Conservation (phyloP, 1,284 basidiomycete genomes). For the Coniophora puteana region DNA sequence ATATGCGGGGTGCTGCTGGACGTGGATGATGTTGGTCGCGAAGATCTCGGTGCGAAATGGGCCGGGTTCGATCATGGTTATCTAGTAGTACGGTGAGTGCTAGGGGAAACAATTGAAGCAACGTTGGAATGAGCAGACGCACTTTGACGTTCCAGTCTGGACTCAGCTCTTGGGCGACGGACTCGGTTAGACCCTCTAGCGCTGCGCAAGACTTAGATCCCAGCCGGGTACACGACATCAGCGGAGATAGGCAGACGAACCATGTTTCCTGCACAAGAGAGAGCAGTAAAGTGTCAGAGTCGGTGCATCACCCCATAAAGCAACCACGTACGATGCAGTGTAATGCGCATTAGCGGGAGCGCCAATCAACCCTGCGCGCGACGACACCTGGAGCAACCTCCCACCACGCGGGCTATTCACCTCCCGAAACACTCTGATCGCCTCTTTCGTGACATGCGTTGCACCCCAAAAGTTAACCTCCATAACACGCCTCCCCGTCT, state of each 20-base stretch:
- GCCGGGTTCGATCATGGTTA: background rate
- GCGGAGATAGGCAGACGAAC: background rate
- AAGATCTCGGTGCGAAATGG: slow-evolving; percentile 3
- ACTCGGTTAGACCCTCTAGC: background rate
- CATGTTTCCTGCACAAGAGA: background rate
- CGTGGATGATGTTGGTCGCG: no score
- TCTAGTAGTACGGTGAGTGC: no score
- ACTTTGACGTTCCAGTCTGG: slow-evolving; percentile 1
- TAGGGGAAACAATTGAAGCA: no score
- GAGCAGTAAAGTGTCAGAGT: background rate
- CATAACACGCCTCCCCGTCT: no score
- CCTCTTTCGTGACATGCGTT: slow-evolving; percentile 16
- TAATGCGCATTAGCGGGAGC: background rate
- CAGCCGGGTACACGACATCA: background rate
- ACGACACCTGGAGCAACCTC: slow-evolving; percentile 20
- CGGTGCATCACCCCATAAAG: background rate
- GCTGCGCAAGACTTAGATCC: background rate
- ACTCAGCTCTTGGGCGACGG: background rate
- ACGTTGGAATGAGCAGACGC: no score
- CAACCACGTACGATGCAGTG: background rate
- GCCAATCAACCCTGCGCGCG: slow-evolving; percentile 2
- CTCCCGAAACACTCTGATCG: background rate
- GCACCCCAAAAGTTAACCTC: slow-evolving; percentile 28
- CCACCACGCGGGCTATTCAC: slow-evolving; percentile 15
- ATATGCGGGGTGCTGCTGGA: slow-evolving; percentile 22